Conservation (phyloP, 225 moss, liverwort and hornwort species). For the Straminergon stramineum region DNA sequence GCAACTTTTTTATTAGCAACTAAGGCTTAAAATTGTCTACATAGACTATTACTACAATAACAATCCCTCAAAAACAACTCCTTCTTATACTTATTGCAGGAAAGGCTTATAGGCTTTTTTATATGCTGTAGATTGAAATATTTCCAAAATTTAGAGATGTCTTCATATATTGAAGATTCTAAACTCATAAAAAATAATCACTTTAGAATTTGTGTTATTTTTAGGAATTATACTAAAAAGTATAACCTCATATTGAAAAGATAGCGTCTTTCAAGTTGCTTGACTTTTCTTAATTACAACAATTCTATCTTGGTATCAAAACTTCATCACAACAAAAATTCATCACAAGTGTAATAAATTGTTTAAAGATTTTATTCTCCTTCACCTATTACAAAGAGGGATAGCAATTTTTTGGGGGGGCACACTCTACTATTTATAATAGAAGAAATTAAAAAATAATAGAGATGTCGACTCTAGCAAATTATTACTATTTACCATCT, state of each 20-base stretch:
- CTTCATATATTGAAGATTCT: background rate
- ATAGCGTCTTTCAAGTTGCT: background rate
- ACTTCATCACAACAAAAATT: background rate
- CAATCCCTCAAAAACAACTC: background rate
- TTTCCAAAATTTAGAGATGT: background rate
- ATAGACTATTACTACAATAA: background rate
- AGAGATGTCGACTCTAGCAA: background rate
- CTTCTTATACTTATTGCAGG: background rate
- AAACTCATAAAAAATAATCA: background rate
- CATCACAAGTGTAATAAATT: too few species aligned
- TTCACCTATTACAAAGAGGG: background rate
- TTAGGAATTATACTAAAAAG: background rate
- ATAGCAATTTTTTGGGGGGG: rapidly evolving
- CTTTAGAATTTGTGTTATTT: background rate
- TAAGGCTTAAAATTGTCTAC: background rate
- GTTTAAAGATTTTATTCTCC: background rate
- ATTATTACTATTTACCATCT: background rate
- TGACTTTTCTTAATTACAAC: background rate
- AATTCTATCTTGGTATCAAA: background rate
- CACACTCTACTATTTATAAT: background rate
- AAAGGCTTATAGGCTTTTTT: rapidly evolving
- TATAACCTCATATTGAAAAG: too few species aligned
- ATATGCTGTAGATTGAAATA: background rate
- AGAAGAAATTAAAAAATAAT: background rate
- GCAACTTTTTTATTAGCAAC: background rate